A percentile compares a stretch with the other conserved stretches of the same genome.
Evolutionary conservation across 805 yeast species (phyloP).

Genomic region (Starmerella powellii): DNA sequence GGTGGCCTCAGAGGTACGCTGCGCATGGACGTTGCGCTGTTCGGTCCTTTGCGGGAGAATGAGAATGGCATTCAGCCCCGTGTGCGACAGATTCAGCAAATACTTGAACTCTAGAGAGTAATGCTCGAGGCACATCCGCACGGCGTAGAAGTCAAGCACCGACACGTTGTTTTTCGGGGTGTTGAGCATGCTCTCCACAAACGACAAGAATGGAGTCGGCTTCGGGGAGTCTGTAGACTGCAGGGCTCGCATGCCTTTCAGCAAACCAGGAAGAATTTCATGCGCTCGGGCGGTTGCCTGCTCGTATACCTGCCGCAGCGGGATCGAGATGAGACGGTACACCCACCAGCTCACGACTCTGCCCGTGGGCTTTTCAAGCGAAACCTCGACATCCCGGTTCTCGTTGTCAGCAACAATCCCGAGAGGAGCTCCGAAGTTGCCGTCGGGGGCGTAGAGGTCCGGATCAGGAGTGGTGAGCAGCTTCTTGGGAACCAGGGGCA

Average conservation of each 20-base stretch:
- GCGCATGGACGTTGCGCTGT: constrained; percentile 2
- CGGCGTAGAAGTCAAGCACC: constrained; percentile 14
- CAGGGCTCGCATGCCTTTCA: background rate
- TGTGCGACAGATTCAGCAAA: constrained; percentile 6
- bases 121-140: constrained; percentile 18
- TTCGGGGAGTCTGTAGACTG: background rate
- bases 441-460: constrained; percentile 4
- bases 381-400: background rate
- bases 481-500: constrained; percentile 3
- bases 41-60: constrained; percentile 9
- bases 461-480: background rate
- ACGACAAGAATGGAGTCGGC: constrained; percentile 7
- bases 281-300: background rate
- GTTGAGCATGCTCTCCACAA: constrained; percentile 1
- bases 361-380: constrained; percentile 3
- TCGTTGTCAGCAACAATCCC: background rate
- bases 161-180: constrained; percentile 1
- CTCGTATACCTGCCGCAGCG: constrained; percentile 7
- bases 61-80: constrained; percentile 9
- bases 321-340: constrained; percentile 3
- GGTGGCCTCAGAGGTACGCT: background rate
- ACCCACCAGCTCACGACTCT: constrained; percentile 6
- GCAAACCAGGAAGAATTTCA: background rate
- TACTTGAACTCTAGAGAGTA: constrained; percentile 11
- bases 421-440: constrained; percentile 1